A percentile compares a stretch with the other conserved stretches of the same genome.
These are phyloP conservation scores for Lichtheimia ornata DNA, from an alignment of 371 early-diverging fungal genomes.

Conservation along the genomic window DNA sequence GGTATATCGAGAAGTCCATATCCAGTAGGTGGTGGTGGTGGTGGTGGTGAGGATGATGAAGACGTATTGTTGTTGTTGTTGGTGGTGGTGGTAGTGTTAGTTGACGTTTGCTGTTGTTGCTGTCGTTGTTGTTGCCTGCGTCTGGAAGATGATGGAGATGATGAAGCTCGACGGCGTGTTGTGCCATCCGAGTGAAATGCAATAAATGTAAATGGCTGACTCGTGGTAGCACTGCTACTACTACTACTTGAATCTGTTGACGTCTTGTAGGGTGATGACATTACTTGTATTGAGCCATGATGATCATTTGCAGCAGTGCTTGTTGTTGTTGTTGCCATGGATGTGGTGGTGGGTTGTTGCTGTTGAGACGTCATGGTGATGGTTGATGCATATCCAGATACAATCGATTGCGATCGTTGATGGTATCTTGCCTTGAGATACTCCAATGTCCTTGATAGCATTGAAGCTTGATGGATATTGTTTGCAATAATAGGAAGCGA, in stretches of 20 bases:
- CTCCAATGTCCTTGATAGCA: constrained; percentile 9
- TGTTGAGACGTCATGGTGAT: constrained; percentile 21
- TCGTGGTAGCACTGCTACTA: not conserved
- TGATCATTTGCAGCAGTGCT: not conserved
- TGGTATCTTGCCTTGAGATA: constrained; percentile 3
- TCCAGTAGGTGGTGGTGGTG: no score
- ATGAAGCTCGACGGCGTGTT: no score
- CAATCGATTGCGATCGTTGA: constrained; percentile 4
- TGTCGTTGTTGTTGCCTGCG: not conserved
- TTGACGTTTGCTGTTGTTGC: not conserved
- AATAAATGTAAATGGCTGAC: no score
- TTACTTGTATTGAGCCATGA: not conserved
- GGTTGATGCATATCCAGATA: constrained; percentile 8
- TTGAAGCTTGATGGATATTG: not conserved
- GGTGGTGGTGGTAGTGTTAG: no score
- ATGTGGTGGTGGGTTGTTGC: constrained; percentile 21
- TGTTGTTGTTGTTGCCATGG: not conserved
- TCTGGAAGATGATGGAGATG: no score
- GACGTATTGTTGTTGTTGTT: no score
- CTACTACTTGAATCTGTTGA: not conserved
- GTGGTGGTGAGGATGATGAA: no score
- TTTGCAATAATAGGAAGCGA: constrained; percentile 1
- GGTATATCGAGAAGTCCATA: no score
- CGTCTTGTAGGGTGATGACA: not conserved
- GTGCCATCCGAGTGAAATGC: no score